phyloP scores from a whole-genome alignment of 2,329 filamentous ascomycete genomes.

The Monosporascus sp. region DNA sequence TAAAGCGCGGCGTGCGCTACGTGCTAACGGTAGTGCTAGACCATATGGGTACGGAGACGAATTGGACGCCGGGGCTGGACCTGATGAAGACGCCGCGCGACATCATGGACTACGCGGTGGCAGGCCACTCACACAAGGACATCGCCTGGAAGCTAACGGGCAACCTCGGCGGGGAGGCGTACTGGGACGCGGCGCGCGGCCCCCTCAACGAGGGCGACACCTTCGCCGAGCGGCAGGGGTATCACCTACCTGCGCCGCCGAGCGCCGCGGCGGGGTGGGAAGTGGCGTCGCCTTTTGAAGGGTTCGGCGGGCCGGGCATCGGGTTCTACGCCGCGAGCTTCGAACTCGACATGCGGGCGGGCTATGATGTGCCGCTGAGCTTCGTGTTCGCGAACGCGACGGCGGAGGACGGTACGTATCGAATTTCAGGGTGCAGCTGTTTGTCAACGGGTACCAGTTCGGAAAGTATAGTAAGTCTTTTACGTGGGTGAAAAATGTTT shows the following conservation, averaged over 20 bases:
- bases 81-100: constrained; percentile 60
- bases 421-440: constrained; percentile 50
- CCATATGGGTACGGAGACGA: constrained; percentile 66
- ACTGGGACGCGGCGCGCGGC: constrained; percentile 53
- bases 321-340: constrained; percentile 54
- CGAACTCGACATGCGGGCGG: constrained; percentile 45
- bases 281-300: constrained; percentile 19
- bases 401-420: constrained; percentile 33
- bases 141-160: constrained; percentile 63
- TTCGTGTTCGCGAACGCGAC: constrained; percentile 52
- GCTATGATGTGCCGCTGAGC: constrained; percentile 56
- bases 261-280: constrained; percentile 34
- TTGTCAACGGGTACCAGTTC: constrained; percentile 73
- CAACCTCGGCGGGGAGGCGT: constrained; percentile 61
- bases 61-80: constrained; percentile 45
- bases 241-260: constrained; percentile 52
- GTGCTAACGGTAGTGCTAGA: constrained; percentile 67
- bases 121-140: constrained; percentile 9
- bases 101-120: constrained; percentile 55
- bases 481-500: too few relatives aligned
- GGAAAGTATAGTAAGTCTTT: constrained; percentile 31
- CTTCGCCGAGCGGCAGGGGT: constrained; percentile 58
- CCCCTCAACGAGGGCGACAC: constrained; percentile 64
- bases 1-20: constrained; percentile 44
- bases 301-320: constrained; percentile 47